A percentile compares a stretch with the other conserved stretches of the same genome.
phyloP scores from a whole-genome alignment of 495 filamentous ascomycete species.

The Xylaria nigripes region DNA sequence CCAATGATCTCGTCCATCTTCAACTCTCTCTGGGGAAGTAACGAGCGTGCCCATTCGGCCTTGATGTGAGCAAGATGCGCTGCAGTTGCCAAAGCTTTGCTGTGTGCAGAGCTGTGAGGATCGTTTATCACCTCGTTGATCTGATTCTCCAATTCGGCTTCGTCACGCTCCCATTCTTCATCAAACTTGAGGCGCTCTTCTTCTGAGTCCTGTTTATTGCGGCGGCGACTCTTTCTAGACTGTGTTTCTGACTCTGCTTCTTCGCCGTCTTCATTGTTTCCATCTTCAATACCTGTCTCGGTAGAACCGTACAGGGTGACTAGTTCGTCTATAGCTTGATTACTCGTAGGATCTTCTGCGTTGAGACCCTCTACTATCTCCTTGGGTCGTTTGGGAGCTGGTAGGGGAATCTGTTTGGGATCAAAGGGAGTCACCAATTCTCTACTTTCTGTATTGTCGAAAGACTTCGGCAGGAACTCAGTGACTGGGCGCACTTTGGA shows the following conservation, averaged over 20 bases:
- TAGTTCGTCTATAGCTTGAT: constrained; percentile 27
- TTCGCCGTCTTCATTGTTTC: constrained; percentile 2
- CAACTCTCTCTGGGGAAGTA: constrained; percentile 15
- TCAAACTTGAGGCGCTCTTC: constrained; percentile 28
- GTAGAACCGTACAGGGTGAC: constrained; percentile 14
- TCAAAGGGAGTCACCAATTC: constrained; percentile 22
- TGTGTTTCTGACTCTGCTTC: constrained; percentile 16
- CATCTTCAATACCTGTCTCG: constrained; percentile 5
- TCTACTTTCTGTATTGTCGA: constrained; percentile 18
- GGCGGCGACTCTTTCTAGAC: constrained; percentile 9
- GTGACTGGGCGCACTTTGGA: constrained; percentile 22
- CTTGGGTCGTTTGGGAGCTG: constrained; percentile 14
- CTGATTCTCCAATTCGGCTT: constrained; percentile 40
- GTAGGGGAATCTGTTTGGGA: constrained; percentile 16
- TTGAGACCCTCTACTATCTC: constrained; percentile 24
- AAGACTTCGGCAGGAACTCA: constrained; percentile 22
- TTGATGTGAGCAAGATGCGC: constrained; percentile 29
- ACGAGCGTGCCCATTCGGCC: constrained; percentile 24
- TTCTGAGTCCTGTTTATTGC: constrained; percentile 15
- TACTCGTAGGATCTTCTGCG: constrained; percentile 26
- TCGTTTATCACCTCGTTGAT: constrained; percentile 42
- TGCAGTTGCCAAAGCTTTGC: constrained; percentile 36
- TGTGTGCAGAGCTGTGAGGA: constrained; percentile 39
- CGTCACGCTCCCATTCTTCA: constrained; percentile 42
- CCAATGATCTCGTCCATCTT: constrained; percentile 51